Base-by-base conservation (phyloP, 192 early-diverging fungal genomes). In the Umbelopsis sp. region DNA sequence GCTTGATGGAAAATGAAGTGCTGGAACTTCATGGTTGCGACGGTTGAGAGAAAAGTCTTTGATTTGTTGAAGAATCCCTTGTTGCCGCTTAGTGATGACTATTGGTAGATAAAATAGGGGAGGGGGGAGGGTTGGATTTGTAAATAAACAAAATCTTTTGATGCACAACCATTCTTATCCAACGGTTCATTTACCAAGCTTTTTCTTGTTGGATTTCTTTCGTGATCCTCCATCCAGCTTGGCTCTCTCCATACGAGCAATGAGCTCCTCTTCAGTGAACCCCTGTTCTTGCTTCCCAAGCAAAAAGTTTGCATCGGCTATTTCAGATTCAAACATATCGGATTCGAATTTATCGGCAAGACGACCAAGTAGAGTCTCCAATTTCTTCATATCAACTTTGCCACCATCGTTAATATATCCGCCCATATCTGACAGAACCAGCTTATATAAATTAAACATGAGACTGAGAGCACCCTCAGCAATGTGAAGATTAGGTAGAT, bases 401-500 rank as follows among this genome's bases (percentile, higher is more conserved):
- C 97, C 97, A 47, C 85, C 87, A 70, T 97, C 88, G 53, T 96
- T 94, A 25, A 99, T 87, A 68, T 99, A 99, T 10, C 94, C 95
- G 24, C 89, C 91, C 32, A 89, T 85, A n/a, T 74, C 70, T 1
- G 90, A 90, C 25, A 91, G 77, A 16, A 91, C 78, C 66, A 83
- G 82, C 51, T 86, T 87, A 72, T 93, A 92, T 8, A 88, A 82
- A 22, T 84, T 80, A 77, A 91, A 92, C 81, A 90, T 81, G 8
- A 92, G 81, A 66, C 84, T 86, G 31, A 93, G 74, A 0, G 95
- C 96, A 59, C 95, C 95, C 80, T 96, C 93, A 29, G 91, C 91
- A 74, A 99, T 99, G 68, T 97, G 94, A 38, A 99, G 84, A 69
- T 92, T 93, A 43, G 96, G 96, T 44, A 99, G 76, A 79, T 94